Evolutionary conservation across 768 basidiomycete species (phyloP), one percentile per base, ranked within the genome.

Genomic region (Podaxis sp.): DNA sequence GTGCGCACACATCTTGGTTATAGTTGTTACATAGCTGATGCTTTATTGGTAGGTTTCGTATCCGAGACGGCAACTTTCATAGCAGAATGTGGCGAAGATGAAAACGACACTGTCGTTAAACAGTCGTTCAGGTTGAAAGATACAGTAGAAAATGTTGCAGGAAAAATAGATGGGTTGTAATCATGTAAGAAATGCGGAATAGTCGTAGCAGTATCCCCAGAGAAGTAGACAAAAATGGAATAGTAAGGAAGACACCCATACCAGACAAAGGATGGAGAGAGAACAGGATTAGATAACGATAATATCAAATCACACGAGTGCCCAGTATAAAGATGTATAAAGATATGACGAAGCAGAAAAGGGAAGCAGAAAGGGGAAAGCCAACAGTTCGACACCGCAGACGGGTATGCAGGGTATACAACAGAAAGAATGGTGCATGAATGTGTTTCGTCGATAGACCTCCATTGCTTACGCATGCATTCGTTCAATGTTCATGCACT

Each of bases 11-110:
- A 36, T n/a, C 27, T 50, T 25, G 32, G 32, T 46, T 44, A 53
- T 48, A 40, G 36, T 47, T 57, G n/a, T 51, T 38, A 36, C 16
- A 27, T 51, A 50, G 60, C 14, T 59, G 44, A 62, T 38, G 27
- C 16, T 50, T 56, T 46, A 50, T 47, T 52, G 37, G 37, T 5
- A 91, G 91, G 88, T 10, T 90, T 92, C 66, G 86, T 83, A 14
- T 77, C 86, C 9, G 95, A 96, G 70, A 90, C 93, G 28, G 79
- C 90, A 16, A 88, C 90, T 27, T 94, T 96, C 74, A 87, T 96
- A 57, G 86, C 86, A 3, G 95, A 96, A 71, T 90, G 87, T 68
- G 83, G 85, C 3, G 92, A 94, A 73, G 93, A 96, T 68, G 94
- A 95, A 65, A 88, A 93, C 69, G 91, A 93, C 64, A 79, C 79